Conservation (phyloP, 345 rosid species). For the Camelina laxa region DNA sequence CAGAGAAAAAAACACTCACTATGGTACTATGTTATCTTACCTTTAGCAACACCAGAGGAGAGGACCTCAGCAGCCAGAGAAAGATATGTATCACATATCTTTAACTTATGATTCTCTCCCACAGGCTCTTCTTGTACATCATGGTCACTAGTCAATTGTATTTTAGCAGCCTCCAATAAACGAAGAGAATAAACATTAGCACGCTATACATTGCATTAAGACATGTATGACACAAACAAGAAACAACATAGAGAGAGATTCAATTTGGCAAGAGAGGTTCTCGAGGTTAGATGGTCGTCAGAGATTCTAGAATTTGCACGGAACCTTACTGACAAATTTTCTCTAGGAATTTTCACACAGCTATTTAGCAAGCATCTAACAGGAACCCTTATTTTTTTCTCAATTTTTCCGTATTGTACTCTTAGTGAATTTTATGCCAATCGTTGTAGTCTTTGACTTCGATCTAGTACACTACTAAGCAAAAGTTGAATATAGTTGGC, state of each 20-base stretch:
- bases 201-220: slow-evolving; percentile 27
- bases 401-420: slow-evolving; percentile 6
- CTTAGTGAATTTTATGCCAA: slow-evolving; percentile 31
- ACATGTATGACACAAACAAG: slow-evolving; percentile 14
- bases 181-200: slow-evolving; percentile 29
- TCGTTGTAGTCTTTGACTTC: slow-evolving; percentile 25
- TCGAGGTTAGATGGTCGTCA: slow-evolving; percentile 13
- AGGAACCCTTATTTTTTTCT: slow-evolving; percentile 12
- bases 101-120: slow-evolving; percentile 59
- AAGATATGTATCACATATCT: slow-evolving; percentile 64
- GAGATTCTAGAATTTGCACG: slow-evolving; percentile 4
- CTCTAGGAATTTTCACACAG: slow-evolving; percentile 1
- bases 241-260: slow-evolving; percentile 25
- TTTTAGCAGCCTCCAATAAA: slow-evolving; percentile 66
- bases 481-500: slow-evolving; percentile 24
- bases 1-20: slow-evolving; percentile 18
- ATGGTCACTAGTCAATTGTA: slow-evolving; percentile 62
- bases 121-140: slow-evolving; percentile 55
- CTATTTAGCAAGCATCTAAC: slow-evolving; percentile 23
- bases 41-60: slow-evolving; percentile 52
- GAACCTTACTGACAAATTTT: neutral
- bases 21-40: slow-evolving; percentile 46
- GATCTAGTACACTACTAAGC: slow-evolving; percentile 30
- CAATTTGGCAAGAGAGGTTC: slow-evolving; percentile 26
- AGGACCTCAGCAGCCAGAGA: slow-evolving; percentile 61